phyloP scores from a whole-genome alignment of 169 alveolate species.

The Eimeria falciformis region DNA sequence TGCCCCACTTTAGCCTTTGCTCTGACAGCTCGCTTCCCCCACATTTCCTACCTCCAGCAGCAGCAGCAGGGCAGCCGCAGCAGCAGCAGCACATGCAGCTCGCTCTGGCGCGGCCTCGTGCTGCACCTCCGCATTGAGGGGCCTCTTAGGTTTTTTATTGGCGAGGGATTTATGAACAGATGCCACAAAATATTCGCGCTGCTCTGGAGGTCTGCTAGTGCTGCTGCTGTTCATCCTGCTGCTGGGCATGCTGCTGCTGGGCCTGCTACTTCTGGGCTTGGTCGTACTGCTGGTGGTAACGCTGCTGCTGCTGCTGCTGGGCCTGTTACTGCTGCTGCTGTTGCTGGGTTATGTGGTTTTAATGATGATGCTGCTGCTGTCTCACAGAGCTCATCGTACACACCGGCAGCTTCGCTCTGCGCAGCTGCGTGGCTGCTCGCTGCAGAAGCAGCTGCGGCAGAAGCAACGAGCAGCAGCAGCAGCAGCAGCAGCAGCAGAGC shows the following conservation, averaged over 20 bases:
- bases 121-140: conserved; percentile 38
- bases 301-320: conserved; percentile 25
- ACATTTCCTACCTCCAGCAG: conserved; percentile 43
- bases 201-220: conserved; percentile 31
- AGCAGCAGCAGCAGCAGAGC: conserved; percentile 42
- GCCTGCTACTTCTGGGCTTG: background rate
- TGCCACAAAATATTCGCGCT: conserved; percentile 14
- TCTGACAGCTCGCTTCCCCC: conserved; percentile 33
- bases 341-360: background rate
- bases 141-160: conserved; percentile 22
- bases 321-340: conserved; percentile 16
- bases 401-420: conserved; percentile 46
- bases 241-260: background rate
- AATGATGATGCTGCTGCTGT: background rate
- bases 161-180: background rate
- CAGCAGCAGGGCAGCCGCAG: background rate
- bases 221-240: background rate
- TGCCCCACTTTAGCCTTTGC: conserved; percentile 20
- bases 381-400: background rate
- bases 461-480: conserved; percentile 54
- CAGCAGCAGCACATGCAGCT: conserved; percentile 21
- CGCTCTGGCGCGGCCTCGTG: conserved; percentile 25
- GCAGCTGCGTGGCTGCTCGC: conserved; percentile 31
- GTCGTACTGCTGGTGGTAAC: background rate
- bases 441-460: conserved; percentile 31